phyloP scores from a whole-genome alignment of 331 rosid species.

The Quercus tomentella region DNA sequence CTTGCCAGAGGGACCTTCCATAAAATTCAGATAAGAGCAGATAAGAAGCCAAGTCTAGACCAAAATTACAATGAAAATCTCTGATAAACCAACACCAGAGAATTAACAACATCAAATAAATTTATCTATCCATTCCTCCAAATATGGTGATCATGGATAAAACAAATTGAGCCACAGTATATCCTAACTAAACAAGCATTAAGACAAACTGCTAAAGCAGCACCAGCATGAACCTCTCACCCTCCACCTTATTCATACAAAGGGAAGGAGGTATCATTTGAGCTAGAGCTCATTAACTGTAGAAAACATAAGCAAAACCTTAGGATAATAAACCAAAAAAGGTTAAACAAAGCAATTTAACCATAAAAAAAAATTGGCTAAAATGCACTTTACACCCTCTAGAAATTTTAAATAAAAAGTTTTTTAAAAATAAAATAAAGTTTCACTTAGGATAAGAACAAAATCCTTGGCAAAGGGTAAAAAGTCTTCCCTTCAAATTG shows the following conservation, averaged over 20 bases:
- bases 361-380: background rate
- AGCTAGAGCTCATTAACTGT: too few species aligned
- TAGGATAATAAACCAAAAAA: background rate
- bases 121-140: background rate
- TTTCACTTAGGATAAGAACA: background rate
- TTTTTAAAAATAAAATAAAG: background rate
- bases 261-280: too few species aligned
- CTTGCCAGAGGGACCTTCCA: slow-evolving; percentile 97
- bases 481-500: too few species aligned
- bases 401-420: too few species aligned
- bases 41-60: background rate
- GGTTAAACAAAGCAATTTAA: background rate
- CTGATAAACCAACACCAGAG: background rate
- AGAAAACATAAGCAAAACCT: background rate
- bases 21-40: background rate
- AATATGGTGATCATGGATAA: background rate
- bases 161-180: background rate
- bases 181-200: background rate
- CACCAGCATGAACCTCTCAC: background rate
- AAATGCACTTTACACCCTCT: too few species aligned
- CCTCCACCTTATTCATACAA: too few species aligned
- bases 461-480: background rate
- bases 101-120: background rate
- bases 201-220: background rate
- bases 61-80: background rate